These are phyloP conservation scores for Gracilaria gracilis DNA, from an alignment of 23 red algal species.

Conservation along the genomic window DNA sequence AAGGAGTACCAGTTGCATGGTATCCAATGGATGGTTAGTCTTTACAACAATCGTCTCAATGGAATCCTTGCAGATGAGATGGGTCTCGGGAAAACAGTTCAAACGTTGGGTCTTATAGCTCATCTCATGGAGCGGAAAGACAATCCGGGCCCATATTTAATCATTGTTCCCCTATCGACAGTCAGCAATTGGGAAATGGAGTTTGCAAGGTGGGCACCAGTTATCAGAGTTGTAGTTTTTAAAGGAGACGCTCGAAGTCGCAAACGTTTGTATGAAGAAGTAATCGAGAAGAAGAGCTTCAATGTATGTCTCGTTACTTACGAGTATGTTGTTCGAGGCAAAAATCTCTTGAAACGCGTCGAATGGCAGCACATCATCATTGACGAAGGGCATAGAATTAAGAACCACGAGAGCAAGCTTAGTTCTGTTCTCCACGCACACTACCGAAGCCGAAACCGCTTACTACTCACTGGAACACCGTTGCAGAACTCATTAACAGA, in stretches of 20 bases:
- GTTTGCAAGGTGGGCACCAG: slow-evolving; percentile 91
- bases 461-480: slow-evolving; percentile 97
- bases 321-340: slow-evolving; percentile 96
- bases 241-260: slow-evolving; percentile 86
- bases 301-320: slow-evolving; percentile 97
- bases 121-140: slow-evolving; percentile 95
- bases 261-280: slow-evolving; percentile 70
- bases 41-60: slow-evolving; percentile 98
- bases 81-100: slow-evolving; percentile 99
- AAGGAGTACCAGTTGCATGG: slow-evolving; percentile 98
- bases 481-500: slow-evolving; percentile 98
- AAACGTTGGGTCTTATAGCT: slow-evolving; percentile 91
- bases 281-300: slow-evolving; percentile 78
- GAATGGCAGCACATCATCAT: slow-evolving; percentile 98
- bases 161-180: slow-evolving; percentile 98
- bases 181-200: slow-evolving; percentile 99
- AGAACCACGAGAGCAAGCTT: slow-evolving; percentile 91
- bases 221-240: slow-evolving; percentile 89
- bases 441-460: slow-evolving; percentile 84
- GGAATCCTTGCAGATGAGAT: slow-evolving; percentile 99
- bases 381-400: slow-evolving; percentile 99
- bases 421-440: slow-evolving; percentile 80
- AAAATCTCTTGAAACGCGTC: slow-evolving; percentile 79
- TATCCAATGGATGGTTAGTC: slow-evolving; percentile 96
- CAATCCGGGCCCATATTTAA: slow-evolving; percentile 91